Evolutionary conservation across 176 grass and related monocot genomes (phyloP).

Genomic region (Alopecurus myosuroides): DNA sequence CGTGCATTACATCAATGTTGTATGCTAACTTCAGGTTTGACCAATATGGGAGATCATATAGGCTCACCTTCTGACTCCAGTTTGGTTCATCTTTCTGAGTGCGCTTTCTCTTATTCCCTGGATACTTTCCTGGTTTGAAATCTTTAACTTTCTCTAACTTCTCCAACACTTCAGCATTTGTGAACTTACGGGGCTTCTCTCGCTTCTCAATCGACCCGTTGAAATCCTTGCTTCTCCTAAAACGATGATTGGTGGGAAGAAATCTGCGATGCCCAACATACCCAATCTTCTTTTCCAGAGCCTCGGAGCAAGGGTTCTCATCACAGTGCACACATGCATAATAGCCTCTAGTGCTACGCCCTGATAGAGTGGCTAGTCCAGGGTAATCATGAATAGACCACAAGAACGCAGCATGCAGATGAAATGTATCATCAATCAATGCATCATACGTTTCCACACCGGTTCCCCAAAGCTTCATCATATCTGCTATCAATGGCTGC

Average conservation of each 20-base stretch:
- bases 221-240: not conserved
- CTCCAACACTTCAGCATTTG: not conserved
- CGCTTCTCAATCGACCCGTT: not conserved
- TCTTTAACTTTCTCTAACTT: not conserved
- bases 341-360: not conserved
- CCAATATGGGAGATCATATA: slow-evolving; percentile 29
- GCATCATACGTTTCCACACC: not conserved
- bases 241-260: not conserved
- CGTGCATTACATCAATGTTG: slow-evolving; percentile 25
- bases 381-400: not conserved
- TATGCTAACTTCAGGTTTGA: not conserved
- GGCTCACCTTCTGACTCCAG: slow-evolving; percentile 16
- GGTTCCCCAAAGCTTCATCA: not conserved
- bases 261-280: not conserved
- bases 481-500: not conserved
- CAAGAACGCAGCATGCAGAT: not conserved
- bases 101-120: not conserved
- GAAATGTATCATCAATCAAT: not conserved
- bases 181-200: not conserved
- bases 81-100: not conserved
- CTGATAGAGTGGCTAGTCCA: not conserved
- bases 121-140: not conserved
- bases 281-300: not conserved
- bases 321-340: not conserved
- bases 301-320: not conserved